A percentile compares a stretch with the other conserved stretches of the same genome.
phyloP scores from a whole-genome alignment of 1,139 yeast genomes.

The Petasospora fabianii region DNA sequence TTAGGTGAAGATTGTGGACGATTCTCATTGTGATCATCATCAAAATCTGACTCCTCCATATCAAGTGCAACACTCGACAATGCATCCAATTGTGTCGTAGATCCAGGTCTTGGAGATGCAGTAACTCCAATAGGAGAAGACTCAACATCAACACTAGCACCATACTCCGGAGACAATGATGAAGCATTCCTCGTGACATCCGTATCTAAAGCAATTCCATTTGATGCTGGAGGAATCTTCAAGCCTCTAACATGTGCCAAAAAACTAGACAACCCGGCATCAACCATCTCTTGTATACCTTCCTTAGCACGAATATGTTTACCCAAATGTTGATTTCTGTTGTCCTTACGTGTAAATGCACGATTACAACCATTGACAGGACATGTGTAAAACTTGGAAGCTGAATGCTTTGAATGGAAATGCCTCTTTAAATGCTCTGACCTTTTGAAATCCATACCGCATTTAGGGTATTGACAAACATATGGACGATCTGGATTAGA shows the following conservation, averaged over 20 bases:
- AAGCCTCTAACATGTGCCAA: neutral
- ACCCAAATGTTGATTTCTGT: constrained; percentile 10
- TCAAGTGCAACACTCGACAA: too few relatives aligned
- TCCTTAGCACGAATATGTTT: constrained; percentile 6
- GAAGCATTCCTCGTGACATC: neutral
- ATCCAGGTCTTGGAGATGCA: too few relatives aligned
- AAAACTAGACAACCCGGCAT: constrained; percentile 1
- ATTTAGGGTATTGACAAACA: constrained; percentile 4
- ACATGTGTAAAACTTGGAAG: constrained; percentile 3
- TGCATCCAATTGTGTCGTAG: too few relatives aligned
- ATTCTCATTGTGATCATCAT: too few relatives aligned
- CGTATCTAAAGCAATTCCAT: neutral
- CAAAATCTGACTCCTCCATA: too few relatives aligned
- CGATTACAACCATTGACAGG: constrained; percentile 5
- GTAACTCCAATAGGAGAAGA: too few relatives aligned
- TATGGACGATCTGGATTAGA: constrained; percentile 4
- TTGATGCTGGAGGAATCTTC: neutral
- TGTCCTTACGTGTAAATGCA: constrained; percentile 9
- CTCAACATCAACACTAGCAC: neutral
- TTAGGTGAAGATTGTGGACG: too few relatives aligned
- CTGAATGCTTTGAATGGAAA: constrained; percentile 7
- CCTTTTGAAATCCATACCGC: constrained; percentile 9
- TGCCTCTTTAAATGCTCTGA: constrained; percentile 9
- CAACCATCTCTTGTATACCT: constrained; percentile 5
- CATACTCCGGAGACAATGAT: neutral